Evolutionary conservation across 2,329 filamentous ascomycete genomes (phyloP).

Genomic region (Phyllosticta paracitricarpa): DNA sequence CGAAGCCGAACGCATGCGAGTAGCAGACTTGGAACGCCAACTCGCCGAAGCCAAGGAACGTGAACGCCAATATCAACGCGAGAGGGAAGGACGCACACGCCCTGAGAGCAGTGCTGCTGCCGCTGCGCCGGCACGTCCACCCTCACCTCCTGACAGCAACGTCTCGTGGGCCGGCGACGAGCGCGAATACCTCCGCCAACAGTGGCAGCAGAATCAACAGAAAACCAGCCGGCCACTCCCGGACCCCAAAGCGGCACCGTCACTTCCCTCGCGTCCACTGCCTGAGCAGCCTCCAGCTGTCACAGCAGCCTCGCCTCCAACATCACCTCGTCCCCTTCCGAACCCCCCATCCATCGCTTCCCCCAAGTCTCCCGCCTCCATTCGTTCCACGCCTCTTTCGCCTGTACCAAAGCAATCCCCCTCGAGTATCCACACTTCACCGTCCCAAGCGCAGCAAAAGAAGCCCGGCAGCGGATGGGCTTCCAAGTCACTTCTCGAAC

Average conservation of each 20-base stretch:
- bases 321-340: slow-evolving; percentile 20
- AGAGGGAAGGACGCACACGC: slow-evolving; percentile 44
- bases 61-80: slow-evolving; percentile 53
- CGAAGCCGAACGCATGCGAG: slow-evolving; percentile 53
- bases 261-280: slow-evolving; percentile 40
- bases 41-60: slow-evolving; percentile 58
- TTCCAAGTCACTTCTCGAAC: slow-evolving; percentile 61
- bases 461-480: slow-evolving; percentile 56
- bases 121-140: slow-evolving; percentile 19
- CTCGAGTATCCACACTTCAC: slow-evolving; percentile 29
- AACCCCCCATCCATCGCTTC: slow-evolving; percentile 19
- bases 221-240: slow-evolving; percentile 21
- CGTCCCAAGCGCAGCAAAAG: slow-evolving; percentile 51
- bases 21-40: slow-evolving; percentile 70
- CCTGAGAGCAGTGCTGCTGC: not conserved
- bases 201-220: slow-evolving; percentile 37
- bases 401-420: slow-evolving; percentile 44
- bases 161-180: slow-evolving; percentile 57
- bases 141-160: slow-evolving; percentile 41
- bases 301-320: slow-evolving; percentile 4
- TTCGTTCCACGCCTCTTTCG: slow-evolving; percentile 42
- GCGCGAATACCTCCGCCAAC: slow-evolving; percentile 51
- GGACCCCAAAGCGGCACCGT: slow-evolving; percentile 19
- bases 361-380: slow-evolving; percentile 15
- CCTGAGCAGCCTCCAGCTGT: slow-evolving; percentile 21